Evolutionary conservation across 768 basidiomycete genomes (phyloP), one percentile per base, ranked within the genome.

Genomic region (Suillus brevipes): DNA sequence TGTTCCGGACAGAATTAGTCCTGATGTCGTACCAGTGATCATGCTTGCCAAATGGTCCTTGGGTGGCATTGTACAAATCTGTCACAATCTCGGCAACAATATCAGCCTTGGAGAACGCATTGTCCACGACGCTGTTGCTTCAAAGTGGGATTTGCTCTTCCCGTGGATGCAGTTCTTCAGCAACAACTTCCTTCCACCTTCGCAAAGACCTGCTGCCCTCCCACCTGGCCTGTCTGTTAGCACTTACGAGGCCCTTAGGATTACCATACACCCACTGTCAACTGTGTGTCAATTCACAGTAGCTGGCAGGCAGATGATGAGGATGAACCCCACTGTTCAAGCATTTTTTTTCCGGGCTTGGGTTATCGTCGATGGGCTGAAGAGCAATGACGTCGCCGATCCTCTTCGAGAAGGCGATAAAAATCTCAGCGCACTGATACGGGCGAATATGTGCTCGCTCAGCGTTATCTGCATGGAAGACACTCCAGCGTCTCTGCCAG

Each of bases 151-250:
- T 1, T 42, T 20, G 20, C 25, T 63, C 56, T 63, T 63, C 37
- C 58, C 62, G 4, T 63, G 62, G 62, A 63, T 63, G 62, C 52
- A 40, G 25, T 63, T 63, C 62, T 59, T 63, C 56, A 56, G 40
- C 25, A 42, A 61, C 28, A 56, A 42, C 25, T 63, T 63, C 57
- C 53, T 63, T 3, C 50, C 38, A 36, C 53, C 53, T 36, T 63
- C 62, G 10, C 38, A 38, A 31, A 56, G 42, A 61, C 52, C 56
- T 6, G 9, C n/a, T 4, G 37, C 28, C 14, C 52, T 59, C 25
- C 38, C 56, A 6, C 37, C n/a, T 59, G 62, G 53, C 14, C 37
- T 63, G 20, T 63, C 56, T 36, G 56, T 63, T 31, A 59, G 53
- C 62, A 59, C 38, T 61, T 40, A 40, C 34, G 62, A 63, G 9